A percentile compares a stretch with the other conserved stretches of the same genome.
Conservation (phyloP, 2,329 filamentous ascomycete species). For the Colletotrichum tamarilloi region DNA sequence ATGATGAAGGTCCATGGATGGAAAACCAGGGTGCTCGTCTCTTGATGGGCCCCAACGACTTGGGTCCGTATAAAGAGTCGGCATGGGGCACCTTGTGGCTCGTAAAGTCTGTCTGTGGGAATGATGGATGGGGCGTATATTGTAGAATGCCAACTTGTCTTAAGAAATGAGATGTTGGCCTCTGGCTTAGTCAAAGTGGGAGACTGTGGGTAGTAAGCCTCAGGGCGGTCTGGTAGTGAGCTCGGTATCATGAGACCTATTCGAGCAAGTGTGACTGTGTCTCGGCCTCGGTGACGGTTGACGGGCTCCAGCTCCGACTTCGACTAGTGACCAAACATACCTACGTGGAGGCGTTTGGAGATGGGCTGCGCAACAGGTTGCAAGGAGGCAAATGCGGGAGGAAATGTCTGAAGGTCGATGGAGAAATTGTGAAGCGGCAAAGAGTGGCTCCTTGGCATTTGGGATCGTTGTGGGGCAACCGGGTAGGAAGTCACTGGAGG, state of each 20-base stretch:
- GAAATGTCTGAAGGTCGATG: not conserved
- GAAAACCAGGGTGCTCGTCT: slow-evolving; percentile 17
- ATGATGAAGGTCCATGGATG: slow-evolving; percentile 17
- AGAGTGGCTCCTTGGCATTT: slow-evolving; percentile 23
- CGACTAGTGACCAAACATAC: not conserved
- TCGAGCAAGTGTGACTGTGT: not conserved
- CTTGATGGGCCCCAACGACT: not conserved
- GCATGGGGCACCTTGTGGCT: slow-evolving; percentile 4
- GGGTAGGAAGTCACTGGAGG: too few relatives aligned
- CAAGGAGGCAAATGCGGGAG: not conserved
- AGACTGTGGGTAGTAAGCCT: too few relatives aligned
- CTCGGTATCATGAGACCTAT: not conserved
- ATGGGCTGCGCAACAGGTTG: not conserved
- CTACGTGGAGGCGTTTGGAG: not conserved
- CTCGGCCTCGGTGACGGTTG: not conserved
- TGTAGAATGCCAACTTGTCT: not conserved
- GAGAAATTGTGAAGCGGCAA: slow-evolving; percentile 25
- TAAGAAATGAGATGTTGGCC: not conserved
- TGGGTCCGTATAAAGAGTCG: slow-evolving; percentile 3
- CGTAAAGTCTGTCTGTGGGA: not conserved
- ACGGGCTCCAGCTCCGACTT: not conserved
- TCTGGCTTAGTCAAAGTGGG: not conserved
- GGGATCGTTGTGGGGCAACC: not conserved
- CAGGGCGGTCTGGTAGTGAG: not conserved
- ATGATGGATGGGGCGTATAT: not conserved